These are phyloP conservation scores for Hexamita inflata DNA, from an alignment of 208 protist genomes.

Conservation along the genomic window DNA sequence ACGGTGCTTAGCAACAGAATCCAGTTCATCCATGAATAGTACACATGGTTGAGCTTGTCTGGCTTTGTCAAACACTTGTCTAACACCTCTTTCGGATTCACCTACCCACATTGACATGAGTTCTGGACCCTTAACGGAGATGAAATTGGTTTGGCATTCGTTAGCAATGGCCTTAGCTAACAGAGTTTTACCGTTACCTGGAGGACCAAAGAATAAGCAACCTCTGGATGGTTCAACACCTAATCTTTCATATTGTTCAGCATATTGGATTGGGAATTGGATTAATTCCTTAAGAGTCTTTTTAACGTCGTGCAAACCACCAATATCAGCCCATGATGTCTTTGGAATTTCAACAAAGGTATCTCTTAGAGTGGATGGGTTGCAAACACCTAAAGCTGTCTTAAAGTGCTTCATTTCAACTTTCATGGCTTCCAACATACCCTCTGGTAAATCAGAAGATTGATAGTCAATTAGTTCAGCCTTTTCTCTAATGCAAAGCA, in stretches of 20 bases:
- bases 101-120: conserved; percentile 99
- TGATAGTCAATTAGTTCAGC: conserved; percentile 95
- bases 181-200: conserved; percentile 68
- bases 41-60: conserved; percentile 93
- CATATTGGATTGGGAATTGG: conserved; percentile 96
- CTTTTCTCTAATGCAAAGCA: conserved; percentile 96
- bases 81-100: conserved; percentile 98
- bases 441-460: conserved; percentile 82
- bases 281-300: conserved; percentile 95
- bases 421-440: conserved; percentile 79
- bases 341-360: conserved; percentile 95
- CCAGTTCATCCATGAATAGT: conserved; percentile 99
- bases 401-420: conserved; percentile 96
- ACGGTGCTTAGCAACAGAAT: conserved; percentile 91
- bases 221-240: conserved; percentile 86
- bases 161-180: conserved; percentile 65
- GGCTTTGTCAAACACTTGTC: conserved; percentile 99
- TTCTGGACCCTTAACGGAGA: conserved; percentile 99
- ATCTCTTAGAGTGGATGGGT: conserved; percentile 96
- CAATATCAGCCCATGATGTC: conserved; percentile 95
- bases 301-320: conserved; percentile 94
- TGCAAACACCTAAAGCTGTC: conserved; percentile 71
- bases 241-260: conserved; percentile 98
- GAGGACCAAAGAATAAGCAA: conserved; percentile 63
- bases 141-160: conserved; percentile 93